A percentile compares a stretch with the other conserved stretches of the same genome.
Evolutionary conservation across 2,329 filamentous ascomycete species (phyloP).

Genomic region (Cladorrhinum sp.): DNA sequence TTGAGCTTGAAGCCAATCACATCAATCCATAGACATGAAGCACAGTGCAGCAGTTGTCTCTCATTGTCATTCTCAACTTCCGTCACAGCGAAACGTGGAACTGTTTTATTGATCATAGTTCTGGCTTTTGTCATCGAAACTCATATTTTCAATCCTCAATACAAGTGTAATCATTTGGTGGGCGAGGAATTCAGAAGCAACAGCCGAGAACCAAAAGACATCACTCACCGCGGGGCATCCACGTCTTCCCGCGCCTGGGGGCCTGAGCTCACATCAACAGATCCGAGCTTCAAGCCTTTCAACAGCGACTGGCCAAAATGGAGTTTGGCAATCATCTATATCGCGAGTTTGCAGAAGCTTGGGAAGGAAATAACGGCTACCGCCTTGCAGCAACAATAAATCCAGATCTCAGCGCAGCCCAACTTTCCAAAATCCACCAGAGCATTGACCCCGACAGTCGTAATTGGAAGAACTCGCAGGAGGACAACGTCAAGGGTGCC

Average conservation of each 20-base stretch:
- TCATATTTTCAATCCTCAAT: too few species aligned
- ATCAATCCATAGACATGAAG: background rate
- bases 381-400: constrained; percentile 71
- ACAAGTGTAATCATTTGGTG: background rate
- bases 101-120: too few species aligned
- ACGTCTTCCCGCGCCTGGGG: background rate
- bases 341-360: constrained; percentile 67
- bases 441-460: constrained; percentile 65
- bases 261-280: background rate
- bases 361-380: constrained; percentile 64
- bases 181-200: background rate
- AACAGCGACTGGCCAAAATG: constrained; percentile 49
- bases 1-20: constrained; percentile 6
- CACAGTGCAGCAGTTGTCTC: background rate
- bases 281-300: too few species aligned
- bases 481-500: constrained; percentile 62
- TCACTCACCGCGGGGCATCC: constrained; percentile 7
- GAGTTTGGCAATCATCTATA: constrained; percentile 58
- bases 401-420: constrained; percentile 62
- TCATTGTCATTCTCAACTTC: background rate
- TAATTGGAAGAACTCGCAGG: constrained; percentile 66
- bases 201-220: background rate
- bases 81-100: too few species aligned
- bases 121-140: too few species aligned
- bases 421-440: constrained; percentile 67